These are phyloP conservation scores for Suhomyces terraborum DNA, from an alignment of 1,139 yeast genomes.

Conservation along the genomic window DNA sequence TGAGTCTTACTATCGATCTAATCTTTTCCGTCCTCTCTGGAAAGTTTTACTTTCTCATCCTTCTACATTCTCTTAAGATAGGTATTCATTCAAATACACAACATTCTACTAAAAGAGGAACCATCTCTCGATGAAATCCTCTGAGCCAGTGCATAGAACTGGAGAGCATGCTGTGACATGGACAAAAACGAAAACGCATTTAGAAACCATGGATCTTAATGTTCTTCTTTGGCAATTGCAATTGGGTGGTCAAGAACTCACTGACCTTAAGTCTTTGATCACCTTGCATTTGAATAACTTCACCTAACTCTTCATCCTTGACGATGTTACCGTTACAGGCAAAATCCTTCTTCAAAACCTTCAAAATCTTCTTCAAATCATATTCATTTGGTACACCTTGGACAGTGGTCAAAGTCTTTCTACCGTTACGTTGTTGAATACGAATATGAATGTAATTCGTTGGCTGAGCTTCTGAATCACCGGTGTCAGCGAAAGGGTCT, in stretches of 20 bases:
- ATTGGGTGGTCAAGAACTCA: constrained; percentile 86
- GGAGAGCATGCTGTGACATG: neutral
- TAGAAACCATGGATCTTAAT: constrained; percentile 98
- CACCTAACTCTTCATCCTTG: constrained; percentile 94
- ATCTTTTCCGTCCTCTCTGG: neutral
- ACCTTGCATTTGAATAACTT: constrained; percentile 97
- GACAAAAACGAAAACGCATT: constrained; percentile 15
- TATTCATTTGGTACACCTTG: constrained; percentile 96
- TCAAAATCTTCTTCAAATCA: constrained; percentile 90
- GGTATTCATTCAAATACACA: constrained; percentile 5
- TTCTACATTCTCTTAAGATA: neutral
- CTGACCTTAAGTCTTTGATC: constrained; percentile 97
- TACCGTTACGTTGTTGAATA: constrained; percentile 99
- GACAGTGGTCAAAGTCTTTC: constrained; percentile 97
- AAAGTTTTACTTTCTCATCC: neutral
- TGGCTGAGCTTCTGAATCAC: constrained; percentile 97
- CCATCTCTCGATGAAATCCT: neutral
- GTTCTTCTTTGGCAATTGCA: constrained; percentile 91
- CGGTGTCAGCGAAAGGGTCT: constrained; percentile 99
- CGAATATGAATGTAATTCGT: constrained; percentile 96
- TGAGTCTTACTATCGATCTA: too few relatives aligned
- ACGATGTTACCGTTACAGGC: constrained; percentile 99
- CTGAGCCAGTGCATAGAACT: constrained; percentile 1
- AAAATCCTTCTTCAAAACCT: constrained; percentile 94
- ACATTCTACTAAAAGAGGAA: constrained; percentile 1